Evolutionary conservation across 108 stramenopile genomes (phyloP), one percentile per base, ranked within the genome.

Genomic region (Mayamaea pseudoterrestris): DNA sequence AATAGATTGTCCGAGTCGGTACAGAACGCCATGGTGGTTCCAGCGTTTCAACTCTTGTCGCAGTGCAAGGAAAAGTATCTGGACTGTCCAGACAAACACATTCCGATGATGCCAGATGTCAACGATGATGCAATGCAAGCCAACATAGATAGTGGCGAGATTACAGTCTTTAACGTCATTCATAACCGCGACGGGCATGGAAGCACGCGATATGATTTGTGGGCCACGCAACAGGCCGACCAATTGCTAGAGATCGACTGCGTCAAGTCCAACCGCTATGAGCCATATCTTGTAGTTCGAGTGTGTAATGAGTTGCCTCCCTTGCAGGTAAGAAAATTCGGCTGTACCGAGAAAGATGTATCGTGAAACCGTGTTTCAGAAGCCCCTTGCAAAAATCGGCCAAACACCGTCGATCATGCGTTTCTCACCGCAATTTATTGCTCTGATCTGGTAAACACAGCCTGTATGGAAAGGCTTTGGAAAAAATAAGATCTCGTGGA

Each of bases 331-430:
- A 36, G 0, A 36, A 40, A 17, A 21, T 81, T 7, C 80, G 76
- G 5, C 81, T 83, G 50, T 93, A 88, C 56, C 86, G 88, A 47
- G 90, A 93, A 55, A 59, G 90, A 43, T 93, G 88, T 49, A 53
- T n/a, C n/a, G n/a, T n/a, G n/a, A n/a, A n/a, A n/a, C n/a, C n/a
- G n/a, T n/a, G n/a, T n/a, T n/a, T n/a, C n/a, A n/a, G n/a, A n/a
- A n/a, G n/a, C n/a, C n/a, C n/a, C n/a, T n/a, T n/a, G n/a, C n/a
- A n/a, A n/a, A n/a, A n/a, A n/a, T n/a, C n/a, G n/a, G n/a, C n/a
- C n/a, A n/a, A n/a, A n/a, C n/a, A n/a, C n/a, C n/a, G n/a, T n/a
- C n/a, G n/a, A n/a, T n/a, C n/a, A n/a, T n/a, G n/a, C n/a, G n/a
- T n/a, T n/a, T n/a, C n/a, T n/a, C n/a, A n/a, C n/a, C n/a, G n/a